Conservation (phyloP, 1,284 basidiomycete species). For the Boletus semigastroideus region DNA sequence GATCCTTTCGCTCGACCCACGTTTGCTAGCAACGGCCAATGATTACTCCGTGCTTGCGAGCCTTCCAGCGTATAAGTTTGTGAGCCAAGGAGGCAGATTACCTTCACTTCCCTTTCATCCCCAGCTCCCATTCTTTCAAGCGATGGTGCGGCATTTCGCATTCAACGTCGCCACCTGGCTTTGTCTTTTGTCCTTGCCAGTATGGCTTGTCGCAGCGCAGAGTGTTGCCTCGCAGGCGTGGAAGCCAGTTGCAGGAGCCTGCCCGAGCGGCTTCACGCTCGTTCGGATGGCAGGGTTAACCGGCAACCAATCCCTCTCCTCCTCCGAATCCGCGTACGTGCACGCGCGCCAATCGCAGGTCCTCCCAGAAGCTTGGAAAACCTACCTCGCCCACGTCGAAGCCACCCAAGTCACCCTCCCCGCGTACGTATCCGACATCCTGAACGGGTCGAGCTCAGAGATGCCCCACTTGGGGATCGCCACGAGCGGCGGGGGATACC, state of each 20-base stretch:
- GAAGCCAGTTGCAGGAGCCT: constrained; percentile 28
- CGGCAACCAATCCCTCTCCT: constrained; percentile 29
- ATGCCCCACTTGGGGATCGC: too few species aligned
- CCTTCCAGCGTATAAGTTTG: neutral
- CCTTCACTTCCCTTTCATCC: neutral
- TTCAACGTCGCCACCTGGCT: constrained; percentile 5
- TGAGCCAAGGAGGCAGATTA: neutral
- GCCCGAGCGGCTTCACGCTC: constrained; percentile 19
- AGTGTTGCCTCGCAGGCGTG: constrained; percentile 20
- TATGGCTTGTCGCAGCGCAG: constrained; percentile 18
- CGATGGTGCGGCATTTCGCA: neutral
- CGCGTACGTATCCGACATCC: constrained; percentile 17
- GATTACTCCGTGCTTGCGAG: neutral
- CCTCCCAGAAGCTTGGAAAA: constrained; percentile 32
- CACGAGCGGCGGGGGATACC: too few species aligned
- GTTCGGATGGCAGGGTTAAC: constrained; percentile 20
- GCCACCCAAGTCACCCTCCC: constrained; percentile 28
- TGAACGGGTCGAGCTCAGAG: too few species aligned
- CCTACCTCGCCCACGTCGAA: constrained; percentile 36
- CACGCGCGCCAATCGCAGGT: constrained; percentile 27
- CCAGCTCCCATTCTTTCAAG: neutral
- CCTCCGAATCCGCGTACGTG: constrained; percentile 31
- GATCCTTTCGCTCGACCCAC: neutral
- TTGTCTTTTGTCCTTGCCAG: constrained; percentile 4
- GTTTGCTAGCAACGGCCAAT: neutral